Percentiles rank a stretch among this genome's conserved stretches.
phyloP scores from a whole-genome alignment of 2,329 filamentous ascomycete genomes.

The Bipolaris gigantea region DNA sequence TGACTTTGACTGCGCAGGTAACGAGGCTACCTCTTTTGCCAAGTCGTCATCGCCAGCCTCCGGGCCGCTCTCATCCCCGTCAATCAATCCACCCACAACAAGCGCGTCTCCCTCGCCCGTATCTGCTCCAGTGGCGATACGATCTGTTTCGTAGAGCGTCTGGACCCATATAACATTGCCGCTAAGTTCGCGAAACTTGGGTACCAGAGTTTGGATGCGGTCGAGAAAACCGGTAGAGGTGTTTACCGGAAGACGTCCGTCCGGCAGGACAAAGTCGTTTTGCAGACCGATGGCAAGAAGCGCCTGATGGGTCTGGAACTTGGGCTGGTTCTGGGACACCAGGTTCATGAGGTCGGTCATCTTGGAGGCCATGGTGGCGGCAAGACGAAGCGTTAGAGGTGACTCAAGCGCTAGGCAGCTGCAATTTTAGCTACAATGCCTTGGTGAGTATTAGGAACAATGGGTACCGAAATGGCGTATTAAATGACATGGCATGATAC shows the following conservation, averaged over 20 bases:
- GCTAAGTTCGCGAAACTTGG: conserved; percentile 67
- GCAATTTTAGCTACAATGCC: not conserved
- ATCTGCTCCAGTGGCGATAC: conserved; percentile 56
- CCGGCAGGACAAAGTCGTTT: conserved; percentile 77
- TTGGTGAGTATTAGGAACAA: not conserved
- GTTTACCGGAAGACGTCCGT: conserved; percentile 68
- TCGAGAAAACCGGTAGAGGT: conserved; percentile 68
- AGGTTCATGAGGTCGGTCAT: conserved; percentile 50
- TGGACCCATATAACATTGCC: conserved; percentile 84
- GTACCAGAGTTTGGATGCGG: conserved; percentile 66
- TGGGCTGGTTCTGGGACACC: conserved; percentile 52
- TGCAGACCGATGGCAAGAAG: conserved; percentile 85
- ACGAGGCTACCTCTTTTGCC: conserved; percentile 23
- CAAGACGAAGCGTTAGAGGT: conserved; percentile 2
- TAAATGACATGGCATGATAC: not conserved
- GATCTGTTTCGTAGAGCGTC: conserved; percentile 69
- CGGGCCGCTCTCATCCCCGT: conserved; percentile 40
- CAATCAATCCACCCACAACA: conserved; percentile 46
- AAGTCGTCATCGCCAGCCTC: conserved; percentile 39
- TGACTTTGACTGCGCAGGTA: conserved; percentile 36
- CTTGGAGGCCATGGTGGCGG: conserved; percentile 18
- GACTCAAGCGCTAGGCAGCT: not conserved
- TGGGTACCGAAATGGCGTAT: not conserved
- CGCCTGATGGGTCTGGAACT: conserved; percentile 65
- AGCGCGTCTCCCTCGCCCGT: conserved; percentile 52